These are phyloP conservation scores for Setaria viridis DNA, from an alignment of 202 grass and related monocot species.

Conservation along the genomic window DNA sequence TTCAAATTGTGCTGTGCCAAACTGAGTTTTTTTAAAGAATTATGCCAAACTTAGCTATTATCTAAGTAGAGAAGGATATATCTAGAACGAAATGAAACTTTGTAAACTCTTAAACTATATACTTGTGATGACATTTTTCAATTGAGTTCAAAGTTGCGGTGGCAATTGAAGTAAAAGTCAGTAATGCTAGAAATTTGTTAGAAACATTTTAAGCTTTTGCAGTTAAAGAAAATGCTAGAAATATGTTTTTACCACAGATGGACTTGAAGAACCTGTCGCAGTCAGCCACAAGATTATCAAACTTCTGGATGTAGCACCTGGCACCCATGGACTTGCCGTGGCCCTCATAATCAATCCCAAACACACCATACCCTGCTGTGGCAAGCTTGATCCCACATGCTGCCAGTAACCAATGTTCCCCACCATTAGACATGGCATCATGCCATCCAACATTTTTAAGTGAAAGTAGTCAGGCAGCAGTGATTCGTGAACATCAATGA, in stretches of 20 bases:
- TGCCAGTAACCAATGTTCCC: constrained; percentile 49
- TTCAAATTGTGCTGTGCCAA: neutral
- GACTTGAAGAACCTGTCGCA: constrained; percentile 84
- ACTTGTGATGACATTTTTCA: neutral
- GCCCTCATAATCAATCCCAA: constrained; percentile 90
- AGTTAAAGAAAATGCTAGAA: neutral
- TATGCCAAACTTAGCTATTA: neutral
- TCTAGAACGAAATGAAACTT: neutral
- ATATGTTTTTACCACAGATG: constrained; percentile 60
- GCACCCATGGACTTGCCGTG: constrained; percentile 81
- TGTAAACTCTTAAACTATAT: neutral
- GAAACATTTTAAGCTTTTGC: neutral
- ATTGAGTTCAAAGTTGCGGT: neutral
- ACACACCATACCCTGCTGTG: constrained; percentile 65
- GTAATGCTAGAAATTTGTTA: neutral
- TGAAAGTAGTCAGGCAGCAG: neutral
- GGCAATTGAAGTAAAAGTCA: neutral
- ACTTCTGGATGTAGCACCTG: constrained; percentile 89
- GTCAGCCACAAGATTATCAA: constrained; percentile 66
- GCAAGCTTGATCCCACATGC: constrained; percentile 72
- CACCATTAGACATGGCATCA: constrained; percentile 49
- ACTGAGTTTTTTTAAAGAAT: neutral
- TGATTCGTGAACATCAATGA: neutral
- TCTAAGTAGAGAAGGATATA: neutral
- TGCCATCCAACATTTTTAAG: constrained; percentile 19